A percentile compares a stretch with the other conserved stretches of the same genome.
Evolutionary conservation across 1,139 yeast genomes (phyloP).

Genomic region (Hansenula lynferdii): DNA sequence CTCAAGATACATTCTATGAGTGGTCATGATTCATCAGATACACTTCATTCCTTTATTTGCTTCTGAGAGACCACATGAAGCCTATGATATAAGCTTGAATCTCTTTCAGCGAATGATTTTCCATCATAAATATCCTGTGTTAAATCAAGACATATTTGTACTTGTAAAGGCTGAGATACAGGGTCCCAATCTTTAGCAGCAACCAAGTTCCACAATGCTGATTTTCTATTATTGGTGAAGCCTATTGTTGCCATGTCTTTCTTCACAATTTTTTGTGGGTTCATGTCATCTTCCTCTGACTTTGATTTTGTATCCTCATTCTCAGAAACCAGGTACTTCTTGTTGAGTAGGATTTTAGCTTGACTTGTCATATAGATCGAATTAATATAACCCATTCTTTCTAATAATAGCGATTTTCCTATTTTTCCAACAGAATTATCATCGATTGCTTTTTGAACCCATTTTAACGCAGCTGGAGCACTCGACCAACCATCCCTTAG

Average conservation of each 20-base stretch:
- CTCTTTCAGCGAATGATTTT: slow-evolving; percentile 12
- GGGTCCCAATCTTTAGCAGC: slow-evolving; percentile 71
- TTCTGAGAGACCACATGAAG: slow-evolving; percentile 5
- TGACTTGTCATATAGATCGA: slow-evolving; percentile 28
- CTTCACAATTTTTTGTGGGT: slow-evolving; percentile 35
- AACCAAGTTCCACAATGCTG: slow-evolving; percentile 73
- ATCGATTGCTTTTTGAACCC: slow-evolving; percentile 32
- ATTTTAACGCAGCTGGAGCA: slow-evolving; percentile 33
- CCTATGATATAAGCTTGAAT: slow-evolving; percentile 20
- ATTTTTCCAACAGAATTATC: slow-evolving; percentile 26
- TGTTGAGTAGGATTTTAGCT: slow-evolving; percentile 15
- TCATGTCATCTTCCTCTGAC: slow-evolving; percentile 22
- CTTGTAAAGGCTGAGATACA: slow-evolving; percentile 24
- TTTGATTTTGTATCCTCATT: slow-evolving; percentile 7
- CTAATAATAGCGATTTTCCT: slow-evolving; percentile 42
- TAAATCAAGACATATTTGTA: slow-evolving; percentile 12
- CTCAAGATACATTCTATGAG: too few relatives aligned
- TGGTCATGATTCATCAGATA: too few relatives aligned
- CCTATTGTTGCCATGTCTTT: slow-evolving; percentile 42
- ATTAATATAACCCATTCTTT: slow-evolving; percentile 42
- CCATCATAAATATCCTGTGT: slow-evolving; percentile 10
- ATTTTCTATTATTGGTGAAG: slow-evolving; percentile 60
- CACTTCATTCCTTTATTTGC: slow-evolving; percentile 4
- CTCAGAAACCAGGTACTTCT: slow-evolving; percentile 9
- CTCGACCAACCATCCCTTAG: slow-evolving; percentile 35